Percentiles rank a stretch among this genome's conserved stretches.
phyloP scores from a whole-genome alignment of 2,329 filamentous ascomycete species.

The Fusarium tjaetaba region DNA sequence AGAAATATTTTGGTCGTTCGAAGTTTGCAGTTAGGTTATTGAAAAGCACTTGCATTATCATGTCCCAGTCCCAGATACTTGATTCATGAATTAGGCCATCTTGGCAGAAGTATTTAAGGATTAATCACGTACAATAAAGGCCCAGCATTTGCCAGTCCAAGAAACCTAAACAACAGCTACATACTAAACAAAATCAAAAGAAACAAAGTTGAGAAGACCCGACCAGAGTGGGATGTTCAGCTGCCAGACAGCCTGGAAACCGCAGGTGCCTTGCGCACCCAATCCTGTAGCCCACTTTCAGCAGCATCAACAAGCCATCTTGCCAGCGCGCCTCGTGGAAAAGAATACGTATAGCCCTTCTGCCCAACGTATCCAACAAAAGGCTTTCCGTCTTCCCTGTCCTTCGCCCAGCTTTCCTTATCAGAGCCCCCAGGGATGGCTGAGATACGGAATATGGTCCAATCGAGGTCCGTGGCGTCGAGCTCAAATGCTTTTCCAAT shows the following conservation, averaged over 20 bases:
- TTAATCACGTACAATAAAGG: background rate
- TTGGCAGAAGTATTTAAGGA: background rate
- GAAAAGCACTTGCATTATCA: no score
- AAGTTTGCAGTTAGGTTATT: rapidly evolving
- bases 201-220: background rate
- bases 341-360: constrained; percentile 29
- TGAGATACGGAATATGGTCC: constrained; percentile 44
- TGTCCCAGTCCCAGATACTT: no score
- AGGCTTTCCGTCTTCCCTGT: constrained; percentile 39
- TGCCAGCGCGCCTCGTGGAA: constrained; percentile 28
- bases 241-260: background rate
- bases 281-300: background rate
- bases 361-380: constrained; percentile 36
- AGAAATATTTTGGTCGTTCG: rapidly evolving
- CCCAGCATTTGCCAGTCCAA: no score
- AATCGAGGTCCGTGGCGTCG: constrained; percentile 40
- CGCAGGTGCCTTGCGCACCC: background rate
- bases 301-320: constrained; percentile 45
- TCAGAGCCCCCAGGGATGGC: constrained; percentile 42
- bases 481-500: constrained; percentile 17
- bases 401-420: constrained; percentile 41
- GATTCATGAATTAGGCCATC: background rate
- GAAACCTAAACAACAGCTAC: no score
- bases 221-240: background rate
- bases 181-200: no score